A percentile compares a stretch with the other conserved stretches of the same genome.
Evolutionary conservation across 495 filamentous ascomycete genomes (phyloP).

Genomic region (Penicillium pancosmium): DNA sequence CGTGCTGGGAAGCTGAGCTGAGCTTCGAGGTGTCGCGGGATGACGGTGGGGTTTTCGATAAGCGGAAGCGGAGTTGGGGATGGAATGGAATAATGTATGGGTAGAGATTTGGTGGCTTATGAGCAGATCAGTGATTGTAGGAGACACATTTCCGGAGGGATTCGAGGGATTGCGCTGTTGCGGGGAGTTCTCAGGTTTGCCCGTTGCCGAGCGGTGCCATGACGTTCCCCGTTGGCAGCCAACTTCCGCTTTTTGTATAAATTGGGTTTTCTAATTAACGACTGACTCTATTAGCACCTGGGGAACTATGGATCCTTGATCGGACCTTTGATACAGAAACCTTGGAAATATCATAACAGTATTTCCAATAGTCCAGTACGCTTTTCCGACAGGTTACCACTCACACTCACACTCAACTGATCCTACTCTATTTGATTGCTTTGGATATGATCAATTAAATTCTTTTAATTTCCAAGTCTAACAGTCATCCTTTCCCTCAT

Average conservation of each 20-base stretch:
- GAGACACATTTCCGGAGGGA: slow-evolving; percentile 18
- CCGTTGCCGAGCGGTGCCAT: background rate
- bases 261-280: too few species aligned
- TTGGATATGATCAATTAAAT: slow-evolving; percentile 6
- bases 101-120: background rate
- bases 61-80: background rate
- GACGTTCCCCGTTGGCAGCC: background rate
- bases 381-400: too few species aligned
- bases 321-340: too few species aligned
- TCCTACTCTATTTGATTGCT: background rate
- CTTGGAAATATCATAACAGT: too few species aligned
- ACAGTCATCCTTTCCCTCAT: slow-evolving; percentile 4
- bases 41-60: slow-evolving; percentile 11
- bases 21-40: slow-evolving; percentile 16
- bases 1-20: slow-evolving; percentile 7
- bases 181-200: slow-evolving; percentile 4
- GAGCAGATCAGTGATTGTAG: background rate
- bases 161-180: slow-evolving; percentile 11
- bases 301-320: too few species aligned
- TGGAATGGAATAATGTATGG: background rate
- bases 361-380: too few species aligned
- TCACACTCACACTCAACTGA: too few species aligned
- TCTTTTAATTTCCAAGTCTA: slow-evolving; percentile 20
- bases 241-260: too few species aligned
- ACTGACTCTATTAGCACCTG: too few species aligned